These are phyloP conservation scores for Populus simonii DNA, from an alignment of 345 rosid genomes.

Conservation along the genomic window DNA sequence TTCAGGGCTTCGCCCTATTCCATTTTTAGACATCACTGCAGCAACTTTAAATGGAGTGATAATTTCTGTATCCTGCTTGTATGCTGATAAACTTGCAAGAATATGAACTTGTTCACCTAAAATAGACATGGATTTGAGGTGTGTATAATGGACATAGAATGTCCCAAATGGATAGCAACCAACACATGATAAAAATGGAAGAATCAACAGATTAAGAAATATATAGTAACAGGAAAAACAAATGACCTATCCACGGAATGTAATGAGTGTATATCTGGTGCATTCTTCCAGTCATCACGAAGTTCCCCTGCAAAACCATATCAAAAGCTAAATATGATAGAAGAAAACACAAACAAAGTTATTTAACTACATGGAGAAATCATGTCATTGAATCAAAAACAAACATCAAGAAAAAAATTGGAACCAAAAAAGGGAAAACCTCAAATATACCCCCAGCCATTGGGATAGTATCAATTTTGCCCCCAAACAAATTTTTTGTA, in stretches of 20 bases:
- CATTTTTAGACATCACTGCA: constrained; percentile 77
- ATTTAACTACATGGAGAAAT: background rate
- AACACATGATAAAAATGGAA: constrained; percentile 14
- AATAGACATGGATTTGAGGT: constrained; percentile 25
- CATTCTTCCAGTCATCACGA: constrained; percentile 63
- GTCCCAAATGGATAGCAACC: background rate
- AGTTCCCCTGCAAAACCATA: constrained; percentile 55
- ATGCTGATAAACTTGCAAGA: constrained; percentile 81
- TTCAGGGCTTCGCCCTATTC: constrained; percentile 48
- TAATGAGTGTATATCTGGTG: constrained; percentile 56
- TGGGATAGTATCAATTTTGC: background rate
- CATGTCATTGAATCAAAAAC: background rate
- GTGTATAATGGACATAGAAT: constrained; percentile 5
- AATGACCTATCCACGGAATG: constrained; percentile 72
- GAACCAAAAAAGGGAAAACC: background rate
- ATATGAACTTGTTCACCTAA: constrained; percentile 91
- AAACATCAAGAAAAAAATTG: background rate
- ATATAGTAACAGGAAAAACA: constrained; percentile 77
- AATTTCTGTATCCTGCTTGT: constrained; percentile 71
- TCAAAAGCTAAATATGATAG: constrained; percentile 10
- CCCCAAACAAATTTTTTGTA: background rate
- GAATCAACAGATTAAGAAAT: constrained; percentile 9
- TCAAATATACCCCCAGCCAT: background rate
- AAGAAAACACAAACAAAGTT: background rate
- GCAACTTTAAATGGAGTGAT: constrained; percentile 94